Percentiles rank a stretch among this genome's conserved stretches.
Evolutionary conservation across 805 yeast species (phyloP).

Genomic region (Metschnikowia drakensbergensis): DNA sequence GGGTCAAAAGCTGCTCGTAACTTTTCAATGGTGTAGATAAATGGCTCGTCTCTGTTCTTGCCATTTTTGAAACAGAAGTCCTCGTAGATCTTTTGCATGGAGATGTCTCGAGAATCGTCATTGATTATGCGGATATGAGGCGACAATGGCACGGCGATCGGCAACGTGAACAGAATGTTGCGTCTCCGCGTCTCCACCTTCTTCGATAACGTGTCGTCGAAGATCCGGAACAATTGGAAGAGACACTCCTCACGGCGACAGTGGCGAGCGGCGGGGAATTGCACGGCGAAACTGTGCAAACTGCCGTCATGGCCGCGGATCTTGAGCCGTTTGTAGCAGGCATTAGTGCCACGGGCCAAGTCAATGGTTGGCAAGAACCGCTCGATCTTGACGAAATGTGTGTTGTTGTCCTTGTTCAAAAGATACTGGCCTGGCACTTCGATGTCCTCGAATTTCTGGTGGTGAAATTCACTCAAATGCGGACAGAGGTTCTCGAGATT

Average conservation of each 20-base stretch:
- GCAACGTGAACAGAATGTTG: conserved; percentile 77
- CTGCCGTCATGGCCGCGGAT: conserved; percentile 94
- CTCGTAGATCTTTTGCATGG: conserved; percentile 83
- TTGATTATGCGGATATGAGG: conserved; percentile 89
- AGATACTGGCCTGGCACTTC: conserved; percentile 97
- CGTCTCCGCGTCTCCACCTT: conserved; percentile 88
- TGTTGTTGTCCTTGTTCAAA: conserved; percentile 79
- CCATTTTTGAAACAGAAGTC: conserved; percentile 71
- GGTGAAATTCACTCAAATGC: conserved; percentile 94
- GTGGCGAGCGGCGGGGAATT: conserved; percentile 96
- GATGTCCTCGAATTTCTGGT: conserved; percentile 95
- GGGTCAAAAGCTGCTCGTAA: conserved; percentile 92
- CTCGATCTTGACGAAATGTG: conserved; percentile 91
- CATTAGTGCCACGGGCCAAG: conserved; percentile 82
- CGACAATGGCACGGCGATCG: conserved; percentile 88
- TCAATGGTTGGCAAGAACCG: conserved; percentile 87
- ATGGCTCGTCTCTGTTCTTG: conserved; percentile 82
- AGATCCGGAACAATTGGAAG: conserved; percentile 84
- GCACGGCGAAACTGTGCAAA: conserved; percentile 89
- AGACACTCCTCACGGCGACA: conserved; percentile 95
- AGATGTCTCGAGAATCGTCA: conserved; percentile 72
- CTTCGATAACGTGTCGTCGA: conserved; percentile 74
- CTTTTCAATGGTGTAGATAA: conserved; percentile 80
- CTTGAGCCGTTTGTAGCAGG: conserved; percentile 83
- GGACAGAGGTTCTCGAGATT: conserved; percentile 90